These are phyloP conservation scores for Diaporthe longicolla DNA, from an alignment of 2,329 filamentous ascomycete species.

Conservation along the genomic window DNA sequence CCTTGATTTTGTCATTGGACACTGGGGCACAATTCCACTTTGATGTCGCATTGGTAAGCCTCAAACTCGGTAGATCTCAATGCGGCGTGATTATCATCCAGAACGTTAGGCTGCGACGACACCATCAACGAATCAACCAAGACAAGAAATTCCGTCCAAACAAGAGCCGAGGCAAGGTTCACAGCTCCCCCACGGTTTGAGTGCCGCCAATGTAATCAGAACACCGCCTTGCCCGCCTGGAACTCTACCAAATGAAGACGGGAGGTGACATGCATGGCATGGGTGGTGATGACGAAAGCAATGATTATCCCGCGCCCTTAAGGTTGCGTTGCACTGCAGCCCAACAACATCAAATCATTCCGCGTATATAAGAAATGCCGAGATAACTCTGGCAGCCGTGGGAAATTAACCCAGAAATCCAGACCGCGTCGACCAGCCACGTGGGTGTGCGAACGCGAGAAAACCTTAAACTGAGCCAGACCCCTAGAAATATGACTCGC, in stretches of 20 bases:
- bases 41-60: neutral
- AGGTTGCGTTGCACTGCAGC: neutral
- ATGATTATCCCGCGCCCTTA: too few relatives aligned
- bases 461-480: neutral
- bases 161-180: neutral
- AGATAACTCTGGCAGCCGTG: neutral
- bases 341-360: neutral
- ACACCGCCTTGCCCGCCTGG: neutral
- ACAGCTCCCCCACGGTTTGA: neutral
- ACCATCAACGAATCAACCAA: neutral
- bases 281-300: neutral
- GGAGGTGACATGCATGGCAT: neutral
- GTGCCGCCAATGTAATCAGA: neutral
- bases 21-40: neutral
- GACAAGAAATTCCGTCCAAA: neutral
- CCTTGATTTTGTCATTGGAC: neutral
- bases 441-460: slow-evolving; percentile 35
- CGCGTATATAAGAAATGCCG: neutral
- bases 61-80: neutral
- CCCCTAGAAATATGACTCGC: slow-evolving; percentile 16
- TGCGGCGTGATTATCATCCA: neutral
- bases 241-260: neutral
- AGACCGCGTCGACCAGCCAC: slow-evolving; percentile 9
- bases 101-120: neutral
- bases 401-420: neutral